Evolutionary conservation across 1,284 basidiomycete genomes (phyloP), one percentile per base, ranked within the genome.

Genomic region (Irpex lacteus): DNA sequence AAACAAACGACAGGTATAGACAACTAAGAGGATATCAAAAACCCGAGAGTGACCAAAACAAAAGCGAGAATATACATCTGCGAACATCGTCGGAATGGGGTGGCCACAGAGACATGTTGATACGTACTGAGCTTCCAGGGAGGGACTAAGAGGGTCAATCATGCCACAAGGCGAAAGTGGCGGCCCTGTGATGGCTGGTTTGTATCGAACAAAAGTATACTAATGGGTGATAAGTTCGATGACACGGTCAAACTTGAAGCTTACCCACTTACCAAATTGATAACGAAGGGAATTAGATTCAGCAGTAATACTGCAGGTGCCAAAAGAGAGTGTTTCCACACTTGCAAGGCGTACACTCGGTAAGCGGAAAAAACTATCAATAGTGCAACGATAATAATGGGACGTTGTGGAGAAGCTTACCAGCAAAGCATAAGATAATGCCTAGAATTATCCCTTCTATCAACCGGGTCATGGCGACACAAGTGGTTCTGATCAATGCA

Each of bases 231-330:
- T 47, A 15, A 47, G 11, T n/a, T n/a, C 11, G 44, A 11, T 11
- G 13, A 47, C 13, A n/a, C 13, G 11, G 13, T 34, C 44, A 47
- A 47, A 47, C 13, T 47, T 47, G 44, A 2, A 47, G 44, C 44
- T 34, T 6, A 34, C 32, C 32, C 32, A 54, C 60, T 32, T 61
- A 61, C 60, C 11, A 54, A 9, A 54, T 61, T 54, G 11, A 61
- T 19, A 7, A 15, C 32, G 37, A 52, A 50, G 5, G 49, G 60
- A 4, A 55, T 36, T 21, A 61, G 21, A 44, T 61, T 61, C 32
- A 61, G 50, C 7, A 36, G 21, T 8, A 61, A 40, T 6, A 61
- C 53, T 6, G 54, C 6, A 15, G 38, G 3, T 18, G 50, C 50
- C 19, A 55, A 13, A 11, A 61, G n/a, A 19, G 53, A 54, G 15